phyloP scores from a whole-genome alignment of 2,329 filamentous ascomycete species.

The Cladophialophora bantiana region DNA sequence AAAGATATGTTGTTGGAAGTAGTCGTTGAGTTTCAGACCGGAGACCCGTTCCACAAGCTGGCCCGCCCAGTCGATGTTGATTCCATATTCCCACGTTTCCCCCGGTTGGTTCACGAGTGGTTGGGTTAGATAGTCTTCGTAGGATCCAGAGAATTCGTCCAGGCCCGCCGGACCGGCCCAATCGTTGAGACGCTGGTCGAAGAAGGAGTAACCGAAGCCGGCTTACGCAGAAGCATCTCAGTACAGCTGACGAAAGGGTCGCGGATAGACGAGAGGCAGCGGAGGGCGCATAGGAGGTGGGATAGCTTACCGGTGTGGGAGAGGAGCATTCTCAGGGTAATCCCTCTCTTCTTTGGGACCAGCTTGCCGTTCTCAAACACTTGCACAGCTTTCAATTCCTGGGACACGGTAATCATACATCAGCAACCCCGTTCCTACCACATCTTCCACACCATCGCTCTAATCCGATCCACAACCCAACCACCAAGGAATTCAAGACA shows the following conservation, averaged over 20 bases:
- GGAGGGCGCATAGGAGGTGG: too few relatives aligned
- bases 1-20: conserved; percentile 58
- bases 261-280: background rate
- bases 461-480: background rate
- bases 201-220: conserved; percentile 56
- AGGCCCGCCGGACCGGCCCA: conserved; percentile 56
- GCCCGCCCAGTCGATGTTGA: conserved; percentile 63
- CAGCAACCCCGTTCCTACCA: background rate
- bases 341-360: conserved; percentile 50
- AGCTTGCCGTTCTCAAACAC: conserved; percentile 50
- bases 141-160: conserved; percentile 63
- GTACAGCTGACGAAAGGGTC: background rate
- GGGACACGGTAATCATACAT: background rate
- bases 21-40: conserved; percentile 56
- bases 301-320: conserved; percentile 53
- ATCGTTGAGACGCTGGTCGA: conserved; percentile 53
- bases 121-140: conserved; percentile 55
- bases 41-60: conserved; percentile 56
- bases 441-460: background rate
- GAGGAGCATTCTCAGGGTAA: conserved; percentile 60
- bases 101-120: conserved; percentile 71
- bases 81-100: conserved; percentile 67
- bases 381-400: conserved; percentile 57
- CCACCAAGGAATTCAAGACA: conserved; percentile 13
- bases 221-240: conserved; percentile 28